phyloP scores from a whole-genome alignment of 306 rosid species.

The Cucurbita ficifolia region DNA sequence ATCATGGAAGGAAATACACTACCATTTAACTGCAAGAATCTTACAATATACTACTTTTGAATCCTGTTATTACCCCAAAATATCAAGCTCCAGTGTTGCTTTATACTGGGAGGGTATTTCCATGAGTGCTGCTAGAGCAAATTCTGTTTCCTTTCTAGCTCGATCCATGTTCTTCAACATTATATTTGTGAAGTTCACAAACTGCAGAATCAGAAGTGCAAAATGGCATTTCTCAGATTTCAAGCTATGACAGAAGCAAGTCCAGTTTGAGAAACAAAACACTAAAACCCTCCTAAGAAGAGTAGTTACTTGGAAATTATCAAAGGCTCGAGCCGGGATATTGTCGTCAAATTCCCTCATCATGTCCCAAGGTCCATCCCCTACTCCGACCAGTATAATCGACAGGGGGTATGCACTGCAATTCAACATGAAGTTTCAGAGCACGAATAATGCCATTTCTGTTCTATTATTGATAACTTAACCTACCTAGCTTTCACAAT shows the following conservation, averaged over 20 bases:
- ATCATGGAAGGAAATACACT: neutral
- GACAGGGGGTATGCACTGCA: slow-evolving; percentile 71
- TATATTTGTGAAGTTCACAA: slow-evolving; percentile 85
- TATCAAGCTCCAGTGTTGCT: slow-evolving; percentile 63
- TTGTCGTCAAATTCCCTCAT: slow-evolving; percentile 86
- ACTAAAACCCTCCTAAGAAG: neutral
- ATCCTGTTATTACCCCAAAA: slow-evolving; percentile 59
- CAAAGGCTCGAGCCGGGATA: slow-evolving; percentile 84
- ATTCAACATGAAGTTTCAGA: slow-evolving; percentile 7
- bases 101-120: slow-evolving; percentile 90
- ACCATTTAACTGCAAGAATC: slow-evolving; percentile 5
- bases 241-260: neutral
- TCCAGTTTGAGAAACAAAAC: slow-evolving; percentile 5
- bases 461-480: neutral
- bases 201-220: slow-evolving; percentile 28
- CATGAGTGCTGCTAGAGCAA: slow-evolving; percentile 80
- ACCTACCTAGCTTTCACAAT: slow-evolving; percentile 85
- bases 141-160: slow-evolving; percentile 73
- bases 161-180: slow-evolving; percentile 67
- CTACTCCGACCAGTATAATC: slow-evolving; percentile 83
- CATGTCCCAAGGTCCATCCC: slow-evolving; percentile 99
- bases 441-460: neutral
- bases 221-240: neutral
- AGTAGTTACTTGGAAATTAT: slow-evolving; percentile 75
- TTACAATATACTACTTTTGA: neutral